Evolutionary conservation across 2,329 filamentous ascomycete genomes (phyloP), one percentile per base, ranked within the genome.

Genomic region (Curvularia hawaiiensis): DNA sequence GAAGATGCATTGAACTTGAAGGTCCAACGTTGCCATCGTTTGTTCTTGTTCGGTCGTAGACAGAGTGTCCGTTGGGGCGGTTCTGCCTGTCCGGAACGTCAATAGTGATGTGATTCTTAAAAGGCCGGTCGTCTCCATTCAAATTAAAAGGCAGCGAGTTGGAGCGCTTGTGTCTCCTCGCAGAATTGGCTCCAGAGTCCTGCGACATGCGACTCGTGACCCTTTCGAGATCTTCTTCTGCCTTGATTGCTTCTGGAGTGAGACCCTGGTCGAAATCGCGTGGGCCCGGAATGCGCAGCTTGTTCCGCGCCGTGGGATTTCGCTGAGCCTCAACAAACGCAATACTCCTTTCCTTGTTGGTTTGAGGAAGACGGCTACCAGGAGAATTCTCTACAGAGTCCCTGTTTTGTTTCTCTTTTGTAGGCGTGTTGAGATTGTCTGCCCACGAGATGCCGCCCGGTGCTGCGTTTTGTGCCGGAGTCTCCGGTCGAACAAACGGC

Each of bases 281-380:
- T 1, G 95, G 95, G 20, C 93, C 93, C 0, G 95, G 95, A 67
- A 99, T 98, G 40, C 92, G 89, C 43, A 98, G 79, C 0, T 92
- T 87, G 33, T 88, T 87, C 52, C 87, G 88, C 54, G 90, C 88
- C 60, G 87, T 86, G 1, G 82, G 82, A 54, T 91, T 89, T 38
- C 92, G 86, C 74, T 97, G 94, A 31, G 90, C 88, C 74, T 97
- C 87, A 14, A 97, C 75, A 68, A 98, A 95, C 6, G 90, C 90
- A 69, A 97, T 96, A 70, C 96, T 91, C 60, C 93, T 89, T 53
- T 92, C 90, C 44, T 90, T 83, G 33, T 83, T 81, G 46, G 79
- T 81, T 4, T 78, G 75, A 0, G 85, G 84, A 10, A 88, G 69
- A 9, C 80, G 79, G 10, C 79, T 50, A n/a, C 46, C 46, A 9